Conservation (phyloP, 2,329 filamentous ascomycete genomes). For the Plenodomus biglobosus region DNA sequence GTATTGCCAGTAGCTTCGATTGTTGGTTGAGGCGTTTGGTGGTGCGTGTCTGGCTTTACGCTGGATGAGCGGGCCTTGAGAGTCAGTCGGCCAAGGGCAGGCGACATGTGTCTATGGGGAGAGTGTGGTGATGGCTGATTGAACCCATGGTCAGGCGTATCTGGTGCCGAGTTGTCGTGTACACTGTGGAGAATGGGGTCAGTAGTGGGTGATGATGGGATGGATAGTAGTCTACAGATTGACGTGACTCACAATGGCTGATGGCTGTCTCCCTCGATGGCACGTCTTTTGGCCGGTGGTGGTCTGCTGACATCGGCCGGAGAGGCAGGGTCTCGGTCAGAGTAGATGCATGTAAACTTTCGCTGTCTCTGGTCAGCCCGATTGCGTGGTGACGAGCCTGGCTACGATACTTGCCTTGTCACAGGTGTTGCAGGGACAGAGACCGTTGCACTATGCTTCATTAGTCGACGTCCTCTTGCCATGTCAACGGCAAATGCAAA, state of each 20-base stretch:
- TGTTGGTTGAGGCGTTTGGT: slow-evolving; percentile 23
- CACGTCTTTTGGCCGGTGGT: slow-evolving; percentile 39
- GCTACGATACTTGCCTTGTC: slow-evolving; percentile 49
- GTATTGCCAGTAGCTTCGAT: slow-evolving; percentile 23
- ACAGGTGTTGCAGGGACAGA: slow-evolving; percentile 61
- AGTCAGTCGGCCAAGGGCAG: slow-evolving; percentile 12
- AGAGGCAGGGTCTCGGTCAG: slow-evolving; percentile 39
- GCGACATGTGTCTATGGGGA: slow-evolving; percentile 17
- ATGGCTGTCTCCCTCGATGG: slow-evolving; percentile 21
- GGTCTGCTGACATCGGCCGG: slow-evolving; percentile 42
- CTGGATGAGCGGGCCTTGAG: slow-evolving; percentile 4
- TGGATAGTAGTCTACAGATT: not conserved
- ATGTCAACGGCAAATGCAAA: too few relatives aligned
- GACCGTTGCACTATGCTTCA: slow-evolving; percentile 61
- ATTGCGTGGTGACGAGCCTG: not conserved
- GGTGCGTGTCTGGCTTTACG: slow-evolving; percentile 24
- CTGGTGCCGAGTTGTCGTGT: slow-evolving; percentile 23
- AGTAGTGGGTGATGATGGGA: not conserved
- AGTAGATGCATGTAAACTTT: slow-evolving; percentile 45
- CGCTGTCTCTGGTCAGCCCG: slow-evolving; percentile 39
- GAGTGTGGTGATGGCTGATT: slow-evolving; percentile 22
- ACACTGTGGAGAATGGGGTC: not conserved
- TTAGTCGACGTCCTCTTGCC: too few relatives aligned
- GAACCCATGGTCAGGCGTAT: slow-evolving; percentile 27
- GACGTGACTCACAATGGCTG: slow-evolving; percentile 10